These are phyloP conservation scores for Periglandula ipomoeae DNA, from an alignment of 2,329 filamentous ascomycete genomes.

Conservation along the genomic window DNA sequence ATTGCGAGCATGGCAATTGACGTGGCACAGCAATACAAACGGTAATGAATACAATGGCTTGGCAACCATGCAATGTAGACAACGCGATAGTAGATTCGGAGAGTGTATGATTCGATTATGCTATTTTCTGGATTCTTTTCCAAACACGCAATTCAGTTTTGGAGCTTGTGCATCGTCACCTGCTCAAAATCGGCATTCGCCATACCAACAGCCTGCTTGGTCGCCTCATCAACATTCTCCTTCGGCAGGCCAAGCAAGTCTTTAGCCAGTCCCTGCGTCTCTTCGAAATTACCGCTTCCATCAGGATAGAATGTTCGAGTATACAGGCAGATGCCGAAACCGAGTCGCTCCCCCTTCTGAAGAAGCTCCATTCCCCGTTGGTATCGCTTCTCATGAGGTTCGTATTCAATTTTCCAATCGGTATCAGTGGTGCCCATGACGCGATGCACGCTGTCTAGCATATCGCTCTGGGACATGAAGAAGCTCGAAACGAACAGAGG, in stretches of 20 bases:
- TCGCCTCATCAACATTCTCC: slow-evolving; percentile 50
- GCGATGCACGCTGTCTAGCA: slow-evolving; percentile 51
- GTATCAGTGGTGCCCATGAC: slow-evolving; percentile 46
- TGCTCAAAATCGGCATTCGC: slow-evolving; percentile 7
- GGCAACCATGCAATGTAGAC: too few relatives aligned
- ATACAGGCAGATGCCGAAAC: slow-evolving; percentile 44
- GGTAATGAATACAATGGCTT: too few relatives aligned
- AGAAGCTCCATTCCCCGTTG: slow-evolving; percentile 36
- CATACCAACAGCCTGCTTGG: slow-evolving; percentile 38
- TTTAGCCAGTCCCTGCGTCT: slow-evolving; percentile 32
- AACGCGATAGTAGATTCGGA: too few relatives aligned
- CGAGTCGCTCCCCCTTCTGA: slow-evolving; percentile 28
- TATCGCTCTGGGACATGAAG: slow-evolving; percentile 51
- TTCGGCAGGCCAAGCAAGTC: slow-evolving; percentile 44
- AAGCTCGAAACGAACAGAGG: slow-evolving; percentile 47
- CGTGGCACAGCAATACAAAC: too few relatives aligned
- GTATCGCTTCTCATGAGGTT: too few relatives aligned
- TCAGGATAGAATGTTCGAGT: slow-evolving; percentile 41
- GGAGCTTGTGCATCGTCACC: background rate
- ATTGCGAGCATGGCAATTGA: too few relatives aligned
- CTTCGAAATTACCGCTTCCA: slow-evolving; percentile 31
- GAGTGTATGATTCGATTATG: too few relatives aligned
- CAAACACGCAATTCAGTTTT: too few relatives aligned
- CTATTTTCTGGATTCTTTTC: too few relatives aligned
- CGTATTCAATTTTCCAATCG: slow-evolving; percentile 51